These are phyloP conservation scores for Sordariomycetes sp. DNA, from an alignment of 2,329 filamentous ascomycete genomes.

Conservation along the genomic window DNA sequence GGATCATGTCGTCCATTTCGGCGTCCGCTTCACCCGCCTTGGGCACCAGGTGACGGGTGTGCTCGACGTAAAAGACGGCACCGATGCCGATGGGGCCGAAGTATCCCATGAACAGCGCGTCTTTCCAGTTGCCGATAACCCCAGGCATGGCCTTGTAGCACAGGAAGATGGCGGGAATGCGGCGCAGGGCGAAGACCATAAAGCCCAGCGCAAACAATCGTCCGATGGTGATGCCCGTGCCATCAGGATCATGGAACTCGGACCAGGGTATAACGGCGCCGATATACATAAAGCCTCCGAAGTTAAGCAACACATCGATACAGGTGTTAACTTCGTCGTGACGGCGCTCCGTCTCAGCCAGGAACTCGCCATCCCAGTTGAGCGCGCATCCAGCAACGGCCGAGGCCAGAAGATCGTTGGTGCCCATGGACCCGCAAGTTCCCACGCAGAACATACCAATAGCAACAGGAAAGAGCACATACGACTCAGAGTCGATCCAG, in stretches of 20 bases:
- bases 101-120: constrained; percentile 53
- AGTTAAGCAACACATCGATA: constrained; percentile 50
- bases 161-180: constrained; percentile 45
- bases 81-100: constrained; percentile 66
- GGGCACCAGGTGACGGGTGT: constrained; percentile 25
- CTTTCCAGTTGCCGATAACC: constrained; percentile 41
- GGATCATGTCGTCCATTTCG: constrained; percentile 23
- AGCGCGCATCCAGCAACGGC: constrained; percentile 49
- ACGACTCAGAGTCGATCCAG: constrained; percentile 48
- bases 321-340: constrained; percentile 53
- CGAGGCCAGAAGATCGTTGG: constrained; percentile 51
- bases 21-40: constrained; percentile 19
- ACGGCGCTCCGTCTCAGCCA: constrained; percentile 42
- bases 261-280: constrained; percentile 46
- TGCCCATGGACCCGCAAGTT: constrained; percentile 46
- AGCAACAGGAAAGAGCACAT: constrained; percentile 40
- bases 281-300: constrained; percentile 51
- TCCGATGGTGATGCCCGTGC: constrained; percentile 41
- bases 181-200: constrained; percentile 44
- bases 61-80: constrained; percentile 63
- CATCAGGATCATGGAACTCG: constrained; percentile 41
- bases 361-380: constrained; percentile 54
- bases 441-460: constrained; percentile 49
- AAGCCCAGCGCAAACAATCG: constrained; percentile 42
- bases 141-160: constrained; percentile 46